Evolutionary conservation across 495 filamentous ascomycete species (phyloP).

Genomic region (Aspergillus carlsbadensis): DNA sequence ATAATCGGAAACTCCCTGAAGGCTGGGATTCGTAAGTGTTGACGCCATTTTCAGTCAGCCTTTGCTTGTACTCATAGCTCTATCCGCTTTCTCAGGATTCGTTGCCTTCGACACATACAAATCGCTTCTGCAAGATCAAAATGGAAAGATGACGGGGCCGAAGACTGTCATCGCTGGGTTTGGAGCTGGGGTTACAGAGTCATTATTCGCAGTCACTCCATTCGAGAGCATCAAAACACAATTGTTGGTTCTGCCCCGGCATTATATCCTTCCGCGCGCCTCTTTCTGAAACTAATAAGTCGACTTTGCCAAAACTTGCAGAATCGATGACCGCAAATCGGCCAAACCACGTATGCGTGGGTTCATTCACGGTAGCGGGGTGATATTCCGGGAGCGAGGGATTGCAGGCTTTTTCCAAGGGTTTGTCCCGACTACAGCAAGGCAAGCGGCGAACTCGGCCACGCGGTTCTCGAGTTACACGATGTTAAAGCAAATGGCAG

Average conservation of each 20-base stretch:
- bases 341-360: conserved; percentile 84
- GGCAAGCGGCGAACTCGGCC: conserved; percentile 93
- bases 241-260: conserved; percentile 48
- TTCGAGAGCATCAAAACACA: conserved; percentile 99
- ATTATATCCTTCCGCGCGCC: not conserved
- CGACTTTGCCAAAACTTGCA: conserved; percentile 25
- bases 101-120: conserved; percentile 96
- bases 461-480: conserved; percentile 89
- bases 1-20: conserved; percentile 96
- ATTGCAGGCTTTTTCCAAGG: conserved; percentile 94
- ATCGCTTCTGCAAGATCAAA: conserved; percentile 72
- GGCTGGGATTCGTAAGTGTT: conserved; percentile 79
- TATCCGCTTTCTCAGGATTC: conserved; percentile 60
- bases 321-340: conserved; percentile 93
- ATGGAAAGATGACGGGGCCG: conserved; percentile 88
- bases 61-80: not conserved
- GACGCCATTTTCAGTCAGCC: not conserved
- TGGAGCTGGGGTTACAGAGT: conserved; percentile 92
- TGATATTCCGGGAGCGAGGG: conserved; percentile 86
- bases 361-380: conserved; percentile 83
- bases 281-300: not conserved
- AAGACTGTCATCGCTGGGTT: conserved; percentile 91
- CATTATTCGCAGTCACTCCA: conserved; percentile 88
- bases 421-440: conserved; percentile 89
- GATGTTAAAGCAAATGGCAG: conserved; percentile 82